A percentile compares a stretch with the other conserved stretches of the same genome.
Evolutionary conservation across 805 yeast species (phyloP).

Genomic region (Wickerhamiella australiensis): DNA sequence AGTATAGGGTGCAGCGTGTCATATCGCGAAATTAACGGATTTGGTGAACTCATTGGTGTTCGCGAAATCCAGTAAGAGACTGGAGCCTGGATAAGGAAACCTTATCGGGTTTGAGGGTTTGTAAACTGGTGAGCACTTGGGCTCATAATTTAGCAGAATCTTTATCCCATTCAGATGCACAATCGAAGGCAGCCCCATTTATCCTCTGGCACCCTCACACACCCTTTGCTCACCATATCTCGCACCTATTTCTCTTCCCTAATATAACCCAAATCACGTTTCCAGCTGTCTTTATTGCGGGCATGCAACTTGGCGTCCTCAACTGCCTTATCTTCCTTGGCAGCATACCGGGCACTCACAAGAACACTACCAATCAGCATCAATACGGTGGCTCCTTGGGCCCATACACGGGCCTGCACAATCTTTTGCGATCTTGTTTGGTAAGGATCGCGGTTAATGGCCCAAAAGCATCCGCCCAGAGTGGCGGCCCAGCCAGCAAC

Average conservation of each 20-base stretch:
- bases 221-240: background rate
- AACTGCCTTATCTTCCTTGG: background rate
- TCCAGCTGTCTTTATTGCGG: constrained; percentile 1
- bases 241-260: constrained; percentile 4
- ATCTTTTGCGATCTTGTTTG: constrained; percentile 70
- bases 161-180: no score
- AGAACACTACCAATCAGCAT: constrained; percentile 41
- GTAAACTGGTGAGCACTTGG: no score
- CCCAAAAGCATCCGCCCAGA: constrained; percentile 65
- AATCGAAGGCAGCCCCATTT: no score
- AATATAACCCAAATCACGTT: constrained; percentile 8
- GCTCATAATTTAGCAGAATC: no score
- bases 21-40: no score
- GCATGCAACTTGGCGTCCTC: background rate
- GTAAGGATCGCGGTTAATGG: constrained; percentile 60
- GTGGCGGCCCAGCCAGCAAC: constrained; percentile 73
- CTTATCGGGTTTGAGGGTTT: no score
- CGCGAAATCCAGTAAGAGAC: no score
- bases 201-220: no score
- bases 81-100: no score
- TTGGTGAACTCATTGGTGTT: no score
- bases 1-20: no score
- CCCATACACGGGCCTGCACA: constrained; percentile 86
- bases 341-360: constrained; percentile 16
- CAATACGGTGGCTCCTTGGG: constrained; percentile 70